These are phyloP conservation scores for Penstemon barbatus DNA, from an alignment of 257 asterid genomes.

Conservation along the genomic window DNA sequence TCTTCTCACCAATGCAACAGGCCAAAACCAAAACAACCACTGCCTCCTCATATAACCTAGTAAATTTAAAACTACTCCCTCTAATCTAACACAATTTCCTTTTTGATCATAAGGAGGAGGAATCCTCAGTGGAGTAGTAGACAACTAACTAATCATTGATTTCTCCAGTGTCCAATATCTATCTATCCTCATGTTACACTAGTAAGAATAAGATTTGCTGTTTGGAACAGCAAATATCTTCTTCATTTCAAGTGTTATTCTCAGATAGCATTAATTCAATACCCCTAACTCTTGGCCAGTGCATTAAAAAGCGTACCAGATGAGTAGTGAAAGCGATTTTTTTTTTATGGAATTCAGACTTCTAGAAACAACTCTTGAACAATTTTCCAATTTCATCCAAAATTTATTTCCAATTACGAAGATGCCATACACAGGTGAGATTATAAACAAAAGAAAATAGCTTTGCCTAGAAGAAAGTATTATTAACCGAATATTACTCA, in stretches of 20 bases:
- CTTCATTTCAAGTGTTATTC: too few species aligned
- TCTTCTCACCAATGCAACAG: constrained; percentile 66
- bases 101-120: too few species aligned
- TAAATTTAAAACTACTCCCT: too few species aligned
- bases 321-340: not conserved
- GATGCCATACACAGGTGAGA: constrained; percentile 9
- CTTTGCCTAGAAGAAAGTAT: not conserved
- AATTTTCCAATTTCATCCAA: not conserved
- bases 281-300: not conserved
- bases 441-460: constrained; percentile 10
- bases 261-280: not conserved
- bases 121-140: too few species aligned
- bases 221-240: not conserved
- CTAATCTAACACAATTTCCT: too few species aligned
- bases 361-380: too few species aligned
- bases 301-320: constrained; percentile 3
- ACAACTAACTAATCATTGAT: too few species aligned
- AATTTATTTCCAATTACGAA: not conserved
- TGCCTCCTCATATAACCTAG: too few species aligned
- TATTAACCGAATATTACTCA: not conserved
- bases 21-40: too few species aligned
- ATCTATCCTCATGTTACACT: not conserved
- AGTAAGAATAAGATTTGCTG: not conserved
- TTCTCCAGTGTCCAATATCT: not conserved
- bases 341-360: too few species aligned